Conservation (phyloP, 352 stramenopile genomes). For the Phytophthora citricola region DNA sequence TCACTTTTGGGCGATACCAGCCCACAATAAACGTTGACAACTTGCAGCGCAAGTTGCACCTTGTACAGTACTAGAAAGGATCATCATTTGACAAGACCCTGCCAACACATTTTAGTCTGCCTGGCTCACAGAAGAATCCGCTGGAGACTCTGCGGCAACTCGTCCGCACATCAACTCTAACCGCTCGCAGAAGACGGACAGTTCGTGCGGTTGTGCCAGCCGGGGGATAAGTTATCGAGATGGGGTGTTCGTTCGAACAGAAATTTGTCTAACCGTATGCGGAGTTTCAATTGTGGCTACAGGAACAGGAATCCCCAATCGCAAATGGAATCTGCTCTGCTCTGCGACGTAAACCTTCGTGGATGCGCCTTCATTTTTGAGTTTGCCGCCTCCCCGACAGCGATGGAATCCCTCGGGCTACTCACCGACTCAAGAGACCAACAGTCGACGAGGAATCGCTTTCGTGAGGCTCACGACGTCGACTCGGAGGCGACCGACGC, state of each 20-base stretch:
- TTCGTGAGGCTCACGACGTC: slow-evolving; percentile 7
- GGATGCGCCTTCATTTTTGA: slow-evolving; percentile 14
- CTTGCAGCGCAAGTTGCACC: too few relatives aligned
- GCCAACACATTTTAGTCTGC: too few relatives aligned
- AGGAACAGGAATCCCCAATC: slow-evolving; percentile 2
- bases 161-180: slow-evolving; percentile 11
- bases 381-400: slow-evolving; percentile 12
- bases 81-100: too few relatives aligned
- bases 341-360: slow-evolving; percentile 2
- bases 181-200: neutral
- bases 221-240: slow-evolving; percentile 14
- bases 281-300: slow-evolving; percentile 1
- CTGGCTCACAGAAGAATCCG: too few relatives aligned
- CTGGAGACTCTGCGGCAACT: neutral
- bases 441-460: slow-evolving; percentile 19
- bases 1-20: too few relatives aligned
- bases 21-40: too few relatives aligned
- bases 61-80: too few relatives aligned
- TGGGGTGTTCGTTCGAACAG: slow-evolving; percentile 34
- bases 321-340: slow-evolving; percentile 8
- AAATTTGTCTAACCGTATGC: slow-evolving; percentile 2
- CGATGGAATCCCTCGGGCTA: slow-evolving; percentile 23
- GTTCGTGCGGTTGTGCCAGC: slow-evolving; percentile 14
- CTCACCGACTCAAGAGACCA: slow-evolving; percentile 13
- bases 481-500: neutral